Evolutionary conservation across 371 early-diverging fungal species (phyloP).

Genomic region (Mucor irregularis): DNA sequence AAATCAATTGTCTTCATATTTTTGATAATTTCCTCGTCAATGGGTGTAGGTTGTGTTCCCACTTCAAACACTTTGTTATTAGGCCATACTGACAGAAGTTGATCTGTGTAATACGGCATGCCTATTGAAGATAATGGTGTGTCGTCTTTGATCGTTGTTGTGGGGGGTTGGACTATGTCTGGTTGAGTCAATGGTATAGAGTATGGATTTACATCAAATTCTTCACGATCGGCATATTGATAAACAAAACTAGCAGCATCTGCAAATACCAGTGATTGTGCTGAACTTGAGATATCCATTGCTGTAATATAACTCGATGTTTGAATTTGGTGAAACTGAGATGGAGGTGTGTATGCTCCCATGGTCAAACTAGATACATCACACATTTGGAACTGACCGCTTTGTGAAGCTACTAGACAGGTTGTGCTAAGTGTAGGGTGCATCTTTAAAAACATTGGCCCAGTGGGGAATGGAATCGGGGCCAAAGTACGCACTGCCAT

Average conservation of each 20-base stretch:
- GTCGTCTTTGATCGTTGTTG: slow-evolving; percentile 57
- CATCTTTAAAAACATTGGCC: slow-evolving; percentile 72
- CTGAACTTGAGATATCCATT: slow-evolving; percentile 75
- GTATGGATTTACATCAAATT: slow-evolving; percentile 66
- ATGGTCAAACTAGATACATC: slow-evolving; percentile 63
- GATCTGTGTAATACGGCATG: slow-evolving; percentile 79
- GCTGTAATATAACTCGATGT: slow-evolving; percentile 63
- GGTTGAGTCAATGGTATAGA: slow-evolving; percentile 68
- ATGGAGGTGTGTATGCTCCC: slow-evolving; percentile 50
- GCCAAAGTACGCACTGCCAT: slow-evolving; percentile 67
- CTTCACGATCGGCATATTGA: slow-evolving; percentile 69
- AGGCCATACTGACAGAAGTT: slow-evolving; percentile 78
- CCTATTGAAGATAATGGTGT: slow-evolving; percentile 80
- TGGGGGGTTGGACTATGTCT: slow-evolving; percentile 48
- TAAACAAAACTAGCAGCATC: slow-evolving; percentile 69
- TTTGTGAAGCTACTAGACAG: slow-evolving; percentile 67
- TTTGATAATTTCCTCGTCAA: slow-evolving; percentile 73
- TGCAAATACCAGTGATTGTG: slow-evolving; percentile 73
- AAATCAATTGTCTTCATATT: slow-evolving; percentile 87
- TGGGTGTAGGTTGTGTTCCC: slow-evolving; percentile 66
- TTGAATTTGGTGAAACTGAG: slow-evolving; percentile 73
- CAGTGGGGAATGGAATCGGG: slow-evolving; percentile 73
- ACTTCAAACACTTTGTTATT: slow-evolving; percentile 59
- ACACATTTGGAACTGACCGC: slow-evolving; percentile 75
- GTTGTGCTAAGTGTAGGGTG: slow-evolving; percentile 73